A percentile compares a stretch with the other conserved stretches of the same genome.
phyloP scores from a whole-genome alignment of 1,139 yeast species.

The Saccharomyces pastorianus region DNA sequence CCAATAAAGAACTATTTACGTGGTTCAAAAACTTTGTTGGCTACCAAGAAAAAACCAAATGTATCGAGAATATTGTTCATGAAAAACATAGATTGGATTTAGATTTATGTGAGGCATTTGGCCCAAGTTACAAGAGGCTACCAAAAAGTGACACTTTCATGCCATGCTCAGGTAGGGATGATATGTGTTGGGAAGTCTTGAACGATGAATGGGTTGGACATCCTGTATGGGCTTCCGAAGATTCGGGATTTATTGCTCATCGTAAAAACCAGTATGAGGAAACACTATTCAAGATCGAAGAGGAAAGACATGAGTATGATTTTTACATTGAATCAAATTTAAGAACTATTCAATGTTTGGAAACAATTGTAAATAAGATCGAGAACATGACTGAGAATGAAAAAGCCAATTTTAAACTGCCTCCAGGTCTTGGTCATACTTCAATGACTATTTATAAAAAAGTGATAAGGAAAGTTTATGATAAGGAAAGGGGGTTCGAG shows the following conservation, averaged over 20 bases:
- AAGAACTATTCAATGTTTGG: conserved; percentile 89
- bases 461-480: conserved; percentile 85
- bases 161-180: conserved; percentile 98
- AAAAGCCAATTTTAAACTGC: conserved; percentile 74
- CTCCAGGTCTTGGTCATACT: conserved; percentile 89
- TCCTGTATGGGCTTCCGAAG: conserved; percentile 99
- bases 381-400: conserved; percentile 91
- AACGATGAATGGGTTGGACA: conserved; percentile 99
- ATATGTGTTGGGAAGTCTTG: conserved; percentile 97
- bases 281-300: conserved; percentile 87
- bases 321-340: conserved; percentile 90
- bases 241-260: conserved; percentile 95
- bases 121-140: conserved; percentile 86
- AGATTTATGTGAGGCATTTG: conserved; percentile 74
- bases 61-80: conserved; percentile 79
- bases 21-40: conserved; percentile 95
- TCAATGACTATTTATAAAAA: conserved; percentile 87
- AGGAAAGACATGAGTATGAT: conserved; percentile 95
- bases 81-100: conserved; percentile 86
- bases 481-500: conserved; percentile 89
- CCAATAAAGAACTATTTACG: conserved; percentile 65
- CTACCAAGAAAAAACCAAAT: conserved; percentile 65
- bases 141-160: conserved; percentile 92
- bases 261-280: conserved; percentile 97
- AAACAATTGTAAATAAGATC: conserved; percentile 88